A percentile compares a stretch with the other conserved stretches of the same genome.
These are phyloP conservation scores for Clavispora vitiphila DNA, from an alignment of 805 yeast genomes.

Conservation along the genomic window DNA sequence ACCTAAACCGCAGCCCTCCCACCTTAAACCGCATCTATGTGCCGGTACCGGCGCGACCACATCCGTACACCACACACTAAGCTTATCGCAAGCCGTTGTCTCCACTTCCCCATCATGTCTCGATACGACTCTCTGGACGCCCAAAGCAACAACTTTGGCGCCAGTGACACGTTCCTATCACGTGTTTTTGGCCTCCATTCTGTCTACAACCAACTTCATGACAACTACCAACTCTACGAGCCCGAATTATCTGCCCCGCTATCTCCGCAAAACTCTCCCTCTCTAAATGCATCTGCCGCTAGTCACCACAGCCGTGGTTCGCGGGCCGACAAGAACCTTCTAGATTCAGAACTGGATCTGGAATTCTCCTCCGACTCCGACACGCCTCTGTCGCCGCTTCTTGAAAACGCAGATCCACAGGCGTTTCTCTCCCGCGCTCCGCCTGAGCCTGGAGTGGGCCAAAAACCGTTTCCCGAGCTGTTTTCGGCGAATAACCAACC, in stretches of 20 bases:
- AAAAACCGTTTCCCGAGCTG: background rate
- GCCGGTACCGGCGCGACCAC: too few relatives aligned
- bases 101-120: constrained; percentile 5
- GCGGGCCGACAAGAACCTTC: constrained; percentile 14
- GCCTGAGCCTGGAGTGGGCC: background rate
- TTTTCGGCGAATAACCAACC: background rate
- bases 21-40: too few relatives aligned
- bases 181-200: constrained; percentile 56
- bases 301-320: background rate
- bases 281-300: background rate
- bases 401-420: background rate
- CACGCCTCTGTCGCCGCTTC: constrained; percentile 16
- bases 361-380: constrained; percentile 24
- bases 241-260: background rate
- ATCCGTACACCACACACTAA: background rate
- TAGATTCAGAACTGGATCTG: constrained; percentile 33
- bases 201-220: constrained; percentile 36
- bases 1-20: too few relatives aligned
- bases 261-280: background rate
- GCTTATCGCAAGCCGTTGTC: background rate
- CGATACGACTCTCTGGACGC: background rate
- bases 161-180: constrained; percentile 54
- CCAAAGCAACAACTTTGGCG: constrained; percentile 1
- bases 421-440: background rate
- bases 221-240: constrained; percentile 36